Evolutionary conservation across 179 eudicot genomes (phyloP), one percentile per base, ranked within the genome.

Genomic region (Vitellaria paradoxa): DNA sequence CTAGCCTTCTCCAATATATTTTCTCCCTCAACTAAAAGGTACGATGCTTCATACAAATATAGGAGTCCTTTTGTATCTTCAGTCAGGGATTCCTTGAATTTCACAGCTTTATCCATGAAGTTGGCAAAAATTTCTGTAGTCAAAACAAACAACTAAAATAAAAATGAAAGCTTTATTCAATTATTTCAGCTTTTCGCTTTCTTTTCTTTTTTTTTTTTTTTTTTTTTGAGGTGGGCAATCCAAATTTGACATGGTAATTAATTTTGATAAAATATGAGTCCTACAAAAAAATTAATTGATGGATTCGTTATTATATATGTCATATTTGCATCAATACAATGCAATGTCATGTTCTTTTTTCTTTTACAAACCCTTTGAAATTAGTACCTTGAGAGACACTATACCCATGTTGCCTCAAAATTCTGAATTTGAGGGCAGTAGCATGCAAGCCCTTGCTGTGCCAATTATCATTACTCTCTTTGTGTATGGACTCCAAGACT

Each of bases 31-130:
- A 49, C 56, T 23, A 67, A 70, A 20, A 70, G 74, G 69, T 46
- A 75, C 14, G 84, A 78, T 40, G 87, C 84, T 72, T 84, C 87
- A 20, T 84, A 81, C 53, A 84, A 60, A 40, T 61, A 45, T 2
- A 84, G 60, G 42, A 84, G 21, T 24, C 84, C 82, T 18, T 62
- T 69, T 0, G 61, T 64, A 59, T 84, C 87, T 14, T 77, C 56
- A 40, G 64, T 12, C 2, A 75, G 49, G 71, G 66, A 55, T 1
- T 73, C 40, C 68, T 67, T 75, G 70, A 84, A 77, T 0, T 75
- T 65, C 0, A 82, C 84, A 0, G 42, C 20, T 17, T 78, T 78
- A 26, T 78, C 73, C 72, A 15, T 75, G 65, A 81, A 81, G 23
- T 74, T 10, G 2, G 65, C 9, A 23, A 84, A 81, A n/a, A 78